Evolutionary conservation across 441 rosid species (phyloP).

Genomic region (Croton setiger): DNA sequence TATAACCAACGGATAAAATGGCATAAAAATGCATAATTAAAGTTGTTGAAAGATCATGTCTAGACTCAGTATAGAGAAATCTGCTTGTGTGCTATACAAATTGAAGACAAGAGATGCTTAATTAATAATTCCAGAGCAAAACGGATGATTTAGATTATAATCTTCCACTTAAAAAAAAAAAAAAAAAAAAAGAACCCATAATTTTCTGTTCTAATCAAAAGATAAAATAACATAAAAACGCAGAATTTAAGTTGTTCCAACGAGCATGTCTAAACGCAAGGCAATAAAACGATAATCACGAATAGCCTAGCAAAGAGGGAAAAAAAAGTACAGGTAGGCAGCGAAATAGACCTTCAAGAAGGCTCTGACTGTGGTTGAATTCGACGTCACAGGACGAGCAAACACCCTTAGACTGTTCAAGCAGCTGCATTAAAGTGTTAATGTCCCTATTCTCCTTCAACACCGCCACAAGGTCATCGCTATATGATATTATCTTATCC

Average conservation of each 20-base stretch:
- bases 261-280: background rate
- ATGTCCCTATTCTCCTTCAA: slow-evolving; percentile 46
- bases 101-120: too few relatives aligned
- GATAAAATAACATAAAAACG: too few relatives aligned
- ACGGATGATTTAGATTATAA: too few relatives aligned
- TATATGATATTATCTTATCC: slow-evolving; percentile 40
- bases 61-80: too few relatives aligned
- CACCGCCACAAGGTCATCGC: slow-evolving; percentile 51
- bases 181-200: too few relatives aligned
- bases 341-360: slow-evolving; percentile 38
- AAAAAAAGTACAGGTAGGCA: background rate
- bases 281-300: background rate
- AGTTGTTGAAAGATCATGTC: too few relatives aligned
- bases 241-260: background rate
- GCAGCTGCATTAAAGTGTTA: slow-evolving; percentile 35
- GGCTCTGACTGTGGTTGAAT: slow-evolving; percentile 26
- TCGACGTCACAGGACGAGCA: slow-evolving; percentile 44
- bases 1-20: background rate
- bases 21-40: too few relatives aligned
- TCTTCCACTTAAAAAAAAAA: too few relatives aligned
- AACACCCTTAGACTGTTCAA: slow-evolving; percentile 36
- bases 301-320: background rate
- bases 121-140: too few relatives aligned
- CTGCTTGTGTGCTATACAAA: too few relatives aligned
- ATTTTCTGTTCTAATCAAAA: too few relatives aligned